Evolutionary conservation across 129 eudicot genomes (phyloP).

Genomic region (carrot (Daucus carota)): DH1_v3.0 NC_030386.2:8689501-8690000

Average conservation of each 20-base stretch:
- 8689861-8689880: background rate
- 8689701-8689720: slow-evolving; percentile 75
- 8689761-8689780: slow-evolving; percentile 72
- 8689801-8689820: slow-evolving; percentile 51
- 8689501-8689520: too few species aligned
- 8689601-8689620: slow-evolving; percentile 12
- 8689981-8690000: too few species aligned
- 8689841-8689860: background rate
- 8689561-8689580: too few species aligned
- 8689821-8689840: background rate
- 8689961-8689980: too few species aligned
- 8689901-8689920: too few species aligned
- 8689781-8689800: slow-evolving; percentile 49
- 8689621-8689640: slow-evolving; percentile 70
- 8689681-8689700: slow-evolving; percentile 65
- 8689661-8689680: slow-evolving; percentile 32
- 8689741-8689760: slow-evolving; percentile 94
- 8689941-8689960: too few species aligned
- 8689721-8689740: slow-evolving; percentile 54
- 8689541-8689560: too few species aligned
- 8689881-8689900: background rate
- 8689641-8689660: slow-evolving; percentile 59
- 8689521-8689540: too few species aligned
- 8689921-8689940: too few species aligned
- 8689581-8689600: background rate